Percentiles rank a stretch among this genome's conserved stretches.
phyloP scores from a whole-genome alignment of 1,284 basidiomycete species.

The Cryptococcus wingfieldii region DNA sequence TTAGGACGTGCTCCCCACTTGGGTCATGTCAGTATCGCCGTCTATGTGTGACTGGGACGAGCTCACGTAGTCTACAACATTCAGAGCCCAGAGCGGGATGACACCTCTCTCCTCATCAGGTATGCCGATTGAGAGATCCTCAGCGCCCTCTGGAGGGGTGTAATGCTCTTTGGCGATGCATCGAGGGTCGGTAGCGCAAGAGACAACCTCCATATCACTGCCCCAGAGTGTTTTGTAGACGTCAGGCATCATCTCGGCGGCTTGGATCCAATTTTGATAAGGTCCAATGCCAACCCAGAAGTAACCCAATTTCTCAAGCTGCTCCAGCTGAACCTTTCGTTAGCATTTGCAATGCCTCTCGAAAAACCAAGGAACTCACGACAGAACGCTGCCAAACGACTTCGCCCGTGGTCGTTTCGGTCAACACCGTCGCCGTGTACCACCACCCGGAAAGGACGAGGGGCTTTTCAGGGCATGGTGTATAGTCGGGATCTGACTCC shows the following conservation, averaged over 20 bases:
- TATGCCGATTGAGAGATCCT: constrained; percentile 23
- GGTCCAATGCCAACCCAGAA: constrained; percentile 23
- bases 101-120: constrained; percentile 31
- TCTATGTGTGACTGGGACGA: too few relatives aligned
- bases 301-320: constrained; percentile 14
- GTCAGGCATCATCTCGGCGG: constrained; percentile 37
- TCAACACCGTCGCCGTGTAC: constrained; percentile 25
- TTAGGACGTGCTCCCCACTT: constrained; percentile 34
- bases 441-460: constrained; percentile 35
- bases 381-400: constrained; percentile 31
- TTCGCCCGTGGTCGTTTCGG: constrained; percentile 26
- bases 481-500: constrained; percentile 11
- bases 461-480: constrained; percentile 28
- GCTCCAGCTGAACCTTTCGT: constrained; percentile 13
- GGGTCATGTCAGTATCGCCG: background rate
- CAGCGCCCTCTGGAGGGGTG: constrained; percentile 17
- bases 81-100: constrained; percentile 40
- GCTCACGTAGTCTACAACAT: constrained; percentile 41
- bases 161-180: constrained; percentile 41
- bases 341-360: background rate
- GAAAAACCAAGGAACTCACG: constrained; percentile 6
- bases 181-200: constrained; percentile 41
- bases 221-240: constrained; percentile 34
- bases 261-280: constrained; percentile 30
- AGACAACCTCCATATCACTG: constrained; percentile 23